Evolutionary conservation across 2,329 filamentous ascomycete genomes (phyloP).

Genomic region (Aureobasidium sp.): DNA sequence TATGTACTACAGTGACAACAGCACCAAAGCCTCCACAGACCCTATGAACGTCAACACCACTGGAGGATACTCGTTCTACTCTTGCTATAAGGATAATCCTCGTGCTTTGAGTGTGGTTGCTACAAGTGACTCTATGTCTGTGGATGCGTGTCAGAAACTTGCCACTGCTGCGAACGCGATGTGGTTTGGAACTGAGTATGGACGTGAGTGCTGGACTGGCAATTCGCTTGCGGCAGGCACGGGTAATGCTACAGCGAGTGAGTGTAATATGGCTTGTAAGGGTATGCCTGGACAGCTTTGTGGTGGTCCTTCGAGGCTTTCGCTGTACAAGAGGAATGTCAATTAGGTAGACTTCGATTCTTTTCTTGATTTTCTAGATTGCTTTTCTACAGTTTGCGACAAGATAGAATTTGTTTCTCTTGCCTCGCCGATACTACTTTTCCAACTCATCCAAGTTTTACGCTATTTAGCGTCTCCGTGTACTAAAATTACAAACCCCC

Average conservation of each 20-base stretch:
- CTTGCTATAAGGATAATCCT: background rate
- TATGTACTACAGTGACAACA: conserved; percentile 9
- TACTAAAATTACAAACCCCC: too few species aligned
- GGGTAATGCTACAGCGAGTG: background rate
- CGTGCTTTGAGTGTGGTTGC: background rate
- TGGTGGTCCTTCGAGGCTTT: conserved; percentile 17
- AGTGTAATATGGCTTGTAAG: conserved; percentile 21
- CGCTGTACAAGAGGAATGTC: conserved; percentile 16
- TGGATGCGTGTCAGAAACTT: conserved; percentile 27
- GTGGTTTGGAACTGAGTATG: conserved; percentile 33
- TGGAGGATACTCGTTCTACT: background rate
- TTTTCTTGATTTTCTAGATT: background rate
- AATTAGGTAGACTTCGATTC: background rate
- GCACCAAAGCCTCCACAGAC: background rate
- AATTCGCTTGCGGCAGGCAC: conserved; percentile 9
- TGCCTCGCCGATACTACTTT: too few species aligned
- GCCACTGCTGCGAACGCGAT: conserved; percentile 23
- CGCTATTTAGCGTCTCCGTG: too few species aligned
- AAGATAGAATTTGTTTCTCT: too few species aligned
- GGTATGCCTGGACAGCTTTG: conserved; percentile 22
- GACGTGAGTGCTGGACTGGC: conserved; percentile 26
- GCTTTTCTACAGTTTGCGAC: background rate
- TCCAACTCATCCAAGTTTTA: too few species aligned
- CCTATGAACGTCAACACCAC: background rate
- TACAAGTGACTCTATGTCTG: conserved; percentile 26